These are phyloP conservation scores for Globisporangium yorkense DNA, from an alignment of 352 stramenopile genomes.

Conservation along the genomic window DNA sequence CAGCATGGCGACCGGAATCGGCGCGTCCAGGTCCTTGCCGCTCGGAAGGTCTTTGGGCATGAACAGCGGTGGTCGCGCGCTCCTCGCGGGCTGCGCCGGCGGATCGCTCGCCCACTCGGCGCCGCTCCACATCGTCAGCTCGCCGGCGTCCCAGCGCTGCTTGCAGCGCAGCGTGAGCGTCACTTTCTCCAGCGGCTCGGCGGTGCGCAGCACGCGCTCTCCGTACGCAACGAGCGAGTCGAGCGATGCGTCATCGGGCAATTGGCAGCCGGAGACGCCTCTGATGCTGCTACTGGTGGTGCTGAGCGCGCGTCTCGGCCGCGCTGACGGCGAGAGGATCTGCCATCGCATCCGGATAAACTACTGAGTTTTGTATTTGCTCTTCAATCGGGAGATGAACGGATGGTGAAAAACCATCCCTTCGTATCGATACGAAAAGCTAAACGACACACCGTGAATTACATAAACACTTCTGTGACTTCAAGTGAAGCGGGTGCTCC, in stretches of 20 bases:
- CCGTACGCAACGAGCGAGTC: constrained; percentile 64
- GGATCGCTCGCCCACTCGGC: constrained; percentile 29
- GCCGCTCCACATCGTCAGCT: constrained; percentile 32
- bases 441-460: too few relatives aligned
- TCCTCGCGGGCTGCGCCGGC: constrained; percentile 43
- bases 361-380: too few relatives aligned
- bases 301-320: too few relatives aligned
- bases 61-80: constrained; percentile 36
- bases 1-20: constrained; percentile 69
- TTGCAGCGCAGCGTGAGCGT: constrained; percentile 54
- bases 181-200: constrained; percentile 55
- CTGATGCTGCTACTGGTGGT: too few relatives aligned
- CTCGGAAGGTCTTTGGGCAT: constrained; percentile 67
- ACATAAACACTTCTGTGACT: too few relatives aligned
- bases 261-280: too few relatives aligned
- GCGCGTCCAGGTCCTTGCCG: constrained; percentile 57
- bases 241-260: neutral
- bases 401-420: too few relatives aligned
- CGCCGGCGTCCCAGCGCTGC: constrained; percentile 28
- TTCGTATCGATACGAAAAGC: too few relatives aligned
- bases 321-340: too few relatives aligned
- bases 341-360: too few relatives aligned
- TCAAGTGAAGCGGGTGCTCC: too few relatives aligned
- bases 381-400: too few relatives aligned
- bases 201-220: constrained; percentile 41